Percentiles rank a stretch among this genome's conserved stretches.
These are phyloP conservation scores for Trifolium subterraneum DNA, from an alignment of 306 rosid species.

Conservation along the genomic window DNA sequence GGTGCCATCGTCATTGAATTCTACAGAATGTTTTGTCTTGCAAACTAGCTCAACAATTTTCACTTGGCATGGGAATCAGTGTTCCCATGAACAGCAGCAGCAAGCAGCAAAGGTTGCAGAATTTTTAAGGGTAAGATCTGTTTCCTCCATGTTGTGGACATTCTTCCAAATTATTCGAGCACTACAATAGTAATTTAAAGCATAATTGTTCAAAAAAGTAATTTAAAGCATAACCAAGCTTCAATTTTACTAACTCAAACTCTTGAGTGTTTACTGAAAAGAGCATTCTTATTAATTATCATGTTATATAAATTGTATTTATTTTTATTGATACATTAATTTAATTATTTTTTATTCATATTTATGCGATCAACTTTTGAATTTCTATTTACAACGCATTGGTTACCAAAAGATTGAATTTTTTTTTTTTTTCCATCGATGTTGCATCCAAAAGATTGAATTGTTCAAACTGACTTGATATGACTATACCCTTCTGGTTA, in stretches of 20 bases:
- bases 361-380: slow-evolving; percentile 10
- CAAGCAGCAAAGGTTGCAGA: slow-evolving; percentile 85
- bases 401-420: slow-evolving; percentile 28
- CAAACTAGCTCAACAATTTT: slow-evolving; percentile 85
- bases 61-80: slow-evolving; percentile 86
- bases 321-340: slow-evolving; percentile 4
- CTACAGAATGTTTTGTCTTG: slow-evolving; percentile 78
- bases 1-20: slow-evolving; percentile 90
- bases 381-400: slow-evolving; percentile 13
- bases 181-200: slow-evolving; percentile 21
- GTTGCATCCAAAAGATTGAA: slow-evolving; percentile 24
- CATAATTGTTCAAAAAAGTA: too few species aligned
- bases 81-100: slow-evolving; percentile 85
- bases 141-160: slow-evolving; percentile 17
- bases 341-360: not conserved
- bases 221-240: slow-evolving; percentile 20
- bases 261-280: slow-evolving; percentile 1
- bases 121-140: slow-evolving; percentile 73
- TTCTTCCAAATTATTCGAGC: slow-evolving; percentile 29
- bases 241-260: slow-evolving; percentile 13
- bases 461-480: slow-evolving; percentile 27
- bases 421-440: too few species aligned
- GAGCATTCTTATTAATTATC: slow-evolving; percentile 1
- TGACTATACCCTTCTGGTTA: slow-evolving; percentile 21
- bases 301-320: not conserved